Percentiles rank a stretch among this genome's conserved stretches.
These are phyloP conservation scores for Magnaporthales sp. DNA, from an alignment of 2,329 filamentous ascomycete genomes.

Conservation along the genomic window DNA sequence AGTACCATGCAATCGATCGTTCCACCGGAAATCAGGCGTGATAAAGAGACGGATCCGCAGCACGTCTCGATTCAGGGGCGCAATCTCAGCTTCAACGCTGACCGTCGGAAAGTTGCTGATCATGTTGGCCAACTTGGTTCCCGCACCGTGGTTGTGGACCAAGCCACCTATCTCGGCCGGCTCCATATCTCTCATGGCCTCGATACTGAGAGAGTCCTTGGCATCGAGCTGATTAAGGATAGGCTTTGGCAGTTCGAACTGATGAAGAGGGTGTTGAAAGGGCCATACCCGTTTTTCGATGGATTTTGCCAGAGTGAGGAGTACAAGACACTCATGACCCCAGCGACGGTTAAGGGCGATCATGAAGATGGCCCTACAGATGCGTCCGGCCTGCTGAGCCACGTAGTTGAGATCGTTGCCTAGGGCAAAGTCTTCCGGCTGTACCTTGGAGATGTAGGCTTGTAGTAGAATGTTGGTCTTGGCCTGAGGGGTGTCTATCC, in stretches of 20 bases:
- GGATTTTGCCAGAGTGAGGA: conserved; percentile 88
- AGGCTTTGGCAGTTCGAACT: conserved; percentile 83
- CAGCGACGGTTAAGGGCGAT: conserved; percentile 90
- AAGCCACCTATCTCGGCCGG: conserved; percentile 79
- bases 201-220: conserved; percentile 72
- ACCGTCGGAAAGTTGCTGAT: conserved; percentile 89
- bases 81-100: conserved; percentile 86
- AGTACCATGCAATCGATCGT: conserved; percentile 84
- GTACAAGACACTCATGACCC: conserved; percentile 89
- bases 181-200: conserved; percentile 88
- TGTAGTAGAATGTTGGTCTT: conserved; percentile 97
- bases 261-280: conserved; percentile 87
- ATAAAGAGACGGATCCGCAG: conserved; percentile 82
- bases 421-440: conserved; percentile 87
- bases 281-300: conserved; percentile 96
- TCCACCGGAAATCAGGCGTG: conserved; percentile 88
- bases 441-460: conserved; percentile 81
- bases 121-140: conserved; percentile 69
- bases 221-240: conserved; percentile 74
- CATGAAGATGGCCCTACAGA: conserved; percentile 93
- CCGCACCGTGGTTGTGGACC: conserved; percentile 85
- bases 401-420: conserved; percentile 91
- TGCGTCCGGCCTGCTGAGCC: conserved; percentile 88
- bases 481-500: conserved; percentile 62
- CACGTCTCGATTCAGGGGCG: conserved; percentile 89